Base-by-base conservation (phyloP, 2,329 filamentous ascomycete genomes). In the Neophaeococcomyces mojaviensis region DNA sequence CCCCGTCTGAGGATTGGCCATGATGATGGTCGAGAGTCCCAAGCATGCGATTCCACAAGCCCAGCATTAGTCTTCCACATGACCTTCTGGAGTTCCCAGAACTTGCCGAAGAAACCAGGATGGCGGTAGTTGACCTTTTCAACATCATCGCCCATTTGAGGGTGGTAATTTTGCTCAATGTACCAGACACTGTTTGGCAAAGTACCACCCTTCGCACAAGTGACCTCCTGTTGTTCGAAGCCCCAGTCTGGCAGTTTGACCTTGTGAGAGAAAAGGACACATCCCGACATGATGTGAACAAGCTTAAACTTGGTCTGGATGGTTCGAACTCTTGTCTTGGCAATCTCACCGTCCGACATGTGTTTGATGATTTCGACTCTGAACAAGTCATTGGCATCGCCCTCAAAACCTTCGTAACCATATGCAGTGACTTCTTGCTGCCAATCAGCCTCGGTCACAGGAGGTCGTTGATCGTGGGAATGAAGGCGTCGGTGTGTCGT, bases 21-120 rank as follows among this genome's bases (percentile, higher is more conserved):
- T 5, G 88, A 90, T 28, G 81, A 79, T 26, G 92, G 92, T 37
- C 92, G 86, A 38, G 92, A 97, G 64, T 98, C 92, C 92, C 94
- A 98, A 43, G 89, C 88, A 63, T 98, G 92, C 15, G 89, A 95
- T 61, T 98, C 92, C 20, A 92, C 87, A 39, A 98, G 79, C 35
- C 92, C 92, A 26, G 92, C 92, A 62, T 98, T 98, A 30, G 92
- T 98, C 59, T 78, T 88, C 92, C 92, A 98, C 92, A 98, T 98
- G 53, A 98, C 92, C 67, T 86, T 83, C 64, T 98, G 89, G 36
- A 98, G 76, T 69, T 98, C 92, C 80, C 84, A 88, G 72, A 98
- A 98, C 67, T 98, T 98, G 60, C 87, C 88, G 52, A 98, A 82
- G 78, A 98, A 98, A 22, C 90, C 88, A 12, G 90, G 92, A 58